phyloP scores from a whole-genome alignment of 352 stramenopile genomes.

The Pythium oligandrum region DNA sequence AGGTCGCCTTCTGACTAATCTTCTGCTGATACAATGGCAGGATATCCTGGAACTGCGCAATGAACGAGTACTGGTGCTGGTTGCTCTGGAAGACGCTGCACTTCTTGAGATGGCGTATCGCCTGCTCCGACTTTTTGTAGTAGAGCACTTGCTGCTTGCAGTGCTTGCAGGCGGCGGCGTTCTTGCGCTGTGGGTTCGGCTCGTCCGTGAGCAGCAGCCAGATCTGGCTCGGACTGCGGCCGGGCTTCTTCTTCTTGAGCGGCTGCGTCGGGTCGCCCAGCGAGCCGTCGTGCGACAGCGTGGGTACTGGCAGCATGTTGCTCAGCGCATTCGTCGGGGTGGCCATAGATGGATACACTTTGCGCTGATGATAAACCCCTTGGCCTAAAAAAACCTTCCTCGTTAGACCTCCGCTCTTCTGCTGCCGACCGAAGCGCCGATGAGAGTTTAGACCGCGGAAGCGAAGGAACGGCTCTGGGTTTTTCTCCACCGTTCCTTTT shows the following conservation, averaged over 20 bases:
- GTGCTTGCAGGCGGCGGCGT: constrained; percentile 74
- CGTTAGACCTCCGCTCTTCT: no score
- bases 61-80: constrained; percentile 81
- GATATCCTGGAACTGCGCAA: constrained; percentile 74
- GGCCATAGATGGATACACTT: no score
- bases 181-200: constrained; percentile 68
- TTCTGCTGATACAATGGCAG: constrained; percentile 83
- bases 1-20: constrained; percentile 56
- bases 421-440: no score
- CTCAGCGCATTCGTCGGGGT: no score
- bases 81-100: constrained; percentile 72
- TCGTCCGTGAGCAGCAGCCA: constrained; percentile 78
- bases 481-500: no score
- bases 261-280: not conserved
- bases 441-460: no score
- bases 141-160: constrained; percentile 83
- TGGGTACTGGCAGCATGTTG: no score
- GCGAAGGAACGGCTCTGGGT: no score
- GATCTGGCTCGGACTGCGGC: constrained; percentile 14
- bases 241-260: constrained; percentile 15
- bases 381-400: no score
- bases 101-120: constrained; percentile 79
- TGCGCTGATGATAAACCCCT: no score
- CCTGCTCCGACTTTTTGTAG: constrained; percentile 87
- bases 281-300: no score